Percentiles rank a stretch among this genome's conserved stretches.
Evolutionary conservation across 2,329 filamentous ascomycete species (phyloP).

Genomic region (Orbilia quercus): DNA sequence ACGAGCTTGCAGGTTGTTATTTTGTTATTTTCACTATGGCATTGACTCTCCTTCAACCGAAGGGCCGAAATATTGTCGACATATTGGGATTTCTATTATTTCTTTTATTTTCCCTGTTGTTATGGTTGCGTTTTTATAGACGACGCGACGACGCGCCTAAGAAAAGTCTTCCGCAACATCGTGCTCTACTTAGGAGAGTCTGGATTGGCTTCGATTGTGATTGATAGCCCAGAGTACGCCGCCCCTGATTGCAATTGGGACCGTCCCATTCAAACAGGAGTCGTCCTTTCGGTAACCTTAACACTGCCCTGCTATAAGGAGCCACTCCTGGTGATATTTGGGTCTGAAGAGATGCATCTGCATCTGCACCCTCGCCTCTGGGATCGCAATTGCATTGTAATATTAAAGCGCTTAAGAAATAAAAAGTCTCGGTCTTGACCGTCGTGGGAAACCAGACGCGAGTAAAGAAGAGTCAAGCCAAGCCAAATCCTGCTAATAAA

Average conservation of each 20-base stretch:
- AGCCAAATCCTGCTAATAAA: slow-evolving; percentile 16
- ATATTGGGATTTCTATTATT: neutral
- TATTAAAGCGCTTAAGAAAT: slow-evolving; percentile 26
- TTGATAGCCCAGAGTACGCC: neutral
- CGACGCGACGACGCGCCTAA: slow-evolving; percentile 11
- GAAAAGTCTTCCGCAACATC: neutral
- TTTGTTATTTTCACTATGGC: slow-evolving; percentile 18
- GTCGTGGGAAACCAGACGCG: slow-evolving; percentile 21
- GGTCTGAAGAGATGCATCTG: slow-evolving; percentile 38
- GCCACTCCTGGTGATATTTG: slow-evolving; percentile 19
- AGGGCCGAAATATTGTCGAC: slow-evolving; percentile 4
- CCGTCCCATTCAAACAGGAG: slow-evolving; percentile 23
- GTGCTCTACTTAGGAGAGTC: too few relatives aligned
- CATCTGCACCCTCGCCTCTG: slow-evolving; percentile 35
- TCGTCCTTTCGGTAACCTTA: slow-evolving; percentile 33
- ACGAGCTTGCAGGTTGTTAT: neutral
- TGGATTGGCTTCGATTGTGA: slow-evolving; percentile 29
- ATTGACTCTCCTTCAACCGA: slow-evolving; percentile 1
- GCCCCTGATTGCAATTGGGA: slow-evolving; percentile 12
- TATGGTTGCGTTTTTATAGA: slow-evolving; percentile 13
- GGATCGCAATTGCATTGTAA: neutral
- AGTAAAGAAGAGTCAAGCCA: neutral
- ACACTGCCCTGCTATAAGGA: slow-evolving; percentile 5
- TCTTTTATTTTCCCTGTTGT: too few relatives aligned
- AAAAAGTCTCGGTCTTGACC: slow-evolving; percentile 1